These are phyloP conservation scores for Tricholoma terreum DNA, from an alignment of 768 basidiomycete genomes.

Conservation along the genomic window DNA sequence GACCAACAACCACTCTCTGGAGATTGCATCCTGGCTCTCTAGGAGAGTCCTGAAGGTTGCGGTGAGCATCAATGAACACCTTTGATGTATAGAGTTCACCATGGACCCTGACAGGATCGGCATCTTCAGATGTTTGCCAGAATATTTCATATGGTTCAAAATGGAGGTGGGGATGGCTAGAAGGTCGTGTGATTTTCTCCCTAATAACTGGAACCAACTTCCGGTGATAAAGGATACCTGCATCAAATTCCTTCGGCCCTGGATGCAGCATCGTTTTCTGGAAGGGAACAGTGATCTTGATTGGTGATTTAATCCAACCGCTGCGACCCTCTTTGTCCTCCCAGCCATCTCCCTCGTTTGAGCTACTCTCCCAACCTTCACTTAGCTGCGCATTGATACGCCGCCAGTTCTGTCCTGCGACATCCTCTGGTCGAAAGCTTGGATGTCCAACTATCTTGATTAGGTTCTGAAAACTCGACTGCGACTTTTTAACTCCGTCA, in stretches of 20 bases:
- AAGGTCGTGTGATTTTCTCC: slow-evolving; percentile 2
- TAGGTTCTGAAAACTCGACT: background rate
- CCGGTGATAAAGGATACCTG: slow-evolving; percentile 16
- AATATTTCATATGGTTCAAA: slow-evolving; percentile 9
- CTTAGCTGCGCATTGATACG: background rate
- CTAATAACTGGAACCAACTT: slow-evolving; percentile 13
- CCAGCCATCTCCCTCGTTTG: background rate
- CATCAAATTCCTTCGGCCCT: background rate
- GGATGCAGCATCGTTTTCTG: slow-evolving; percentile 4
- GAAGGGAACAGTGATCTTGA: slow-evolving; percentile 8
- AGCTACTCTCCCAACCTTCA: background rate
- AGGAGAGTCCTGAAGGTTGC: background rate
- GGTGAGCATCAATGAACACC: slow-evolving; percentile 11
- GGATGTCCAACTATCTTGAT: slow-evolving; percentile 3
- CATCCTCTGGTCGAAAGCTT: slow-evolving; percentile 5
- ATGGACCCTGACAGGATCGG: slow-evolving; percentile 1
- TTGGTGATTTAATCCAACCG: slow-evolving; percentile 13
- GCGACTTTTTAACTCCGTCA: too few relatives aligned
- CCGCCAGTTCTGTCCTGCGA: slow-evolving; percentile 5
- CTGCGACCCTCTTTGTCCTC: slow-evolving; percentile 3
- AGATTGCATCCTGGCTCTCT: slow-evolving; percentile 11
- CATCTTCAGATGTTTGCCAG: slow-evolving; percentile 3
- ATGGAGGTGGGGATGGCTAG: background rate
- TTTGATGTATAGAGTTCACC: slow-evolving; percentile 16
- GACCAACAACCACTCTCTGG: slow-evolving; percentile 11